These are phyloP conservation scores for Purpureocillium lavendulum DNA, from an alignment of 2,329 filamentous ascomycete genomes.

Conservation along the genomic window DNA sequence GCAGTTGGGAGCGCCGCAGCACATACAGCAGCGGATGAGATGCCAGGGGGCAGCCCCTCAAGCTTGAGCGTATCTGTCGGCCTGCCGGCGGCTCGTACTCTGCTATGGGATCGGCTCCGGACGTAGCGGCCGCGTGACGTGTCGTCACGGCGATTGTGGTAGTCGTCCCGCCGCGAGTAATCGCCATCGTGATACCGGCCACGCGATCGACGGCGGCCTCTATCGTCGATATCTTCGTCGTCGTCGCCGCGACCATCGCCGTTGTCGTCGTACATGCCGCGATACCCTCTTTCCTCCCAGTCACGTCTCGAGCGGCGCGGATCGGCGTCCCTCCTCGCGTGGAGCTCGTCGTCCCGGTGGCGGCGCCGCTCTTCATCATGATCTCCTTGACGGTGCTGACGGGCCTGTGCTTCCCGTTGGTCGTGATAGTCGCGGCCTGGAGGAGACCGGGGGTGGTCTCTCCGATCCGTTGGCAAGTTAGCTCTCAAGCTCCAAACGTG, in stretches of 20 bases:
- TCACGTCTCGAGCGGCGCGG: conserved; percentile 16
- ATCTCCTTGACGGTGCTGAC: conserved; percentile 15
- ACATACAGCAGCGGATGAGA: conserved; percentile 41
- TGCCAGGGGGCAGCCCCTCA: conserved; percentile 41
- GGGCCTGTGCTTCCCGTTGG: conserved; percentile 17
- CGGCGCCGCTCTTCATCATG: conserved; percentile 14
- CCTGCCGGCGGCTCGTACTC: conserved; percentile 26
- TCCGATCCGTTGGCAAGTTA: conserved; percentile 37
- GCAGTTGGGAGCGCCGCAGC: background rate
- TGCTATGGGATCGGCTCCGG: conserved; percentile 25
- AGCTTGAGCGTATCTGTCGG: conserved; percentile 46
- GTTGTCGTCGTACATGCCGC: conserved; percentile 29
- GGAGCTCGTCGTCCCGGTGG: conserved; percentile 17
- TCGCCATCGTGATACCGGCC: conserved; percentile 11
- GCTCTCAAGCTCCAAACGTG: conserved; percentile 22
- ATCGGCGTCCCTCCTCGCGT: conserved; percentile 11
- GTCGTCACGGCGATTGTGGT: conserved; percentile 9
- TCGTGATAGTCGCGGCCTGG: conserved; percentile 28
- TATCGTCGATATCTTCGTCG: conserved; percentile 6
- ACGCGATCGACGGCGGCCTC: conserved; percentile 2
- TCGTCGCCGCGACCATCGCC: no score
- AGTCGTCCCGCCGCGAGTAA: conserved; percentile 11
- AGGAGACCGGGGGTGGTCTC: conserved; percentile 35
- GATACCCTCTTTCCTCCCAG: conserved; percentile 23
- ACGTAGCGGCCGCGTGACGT: background rate